Evolutionary conservation across 2,329 filamentous ascomycete genomes (phyloP).

Genomic region (Epichloe elymi): DNA sequence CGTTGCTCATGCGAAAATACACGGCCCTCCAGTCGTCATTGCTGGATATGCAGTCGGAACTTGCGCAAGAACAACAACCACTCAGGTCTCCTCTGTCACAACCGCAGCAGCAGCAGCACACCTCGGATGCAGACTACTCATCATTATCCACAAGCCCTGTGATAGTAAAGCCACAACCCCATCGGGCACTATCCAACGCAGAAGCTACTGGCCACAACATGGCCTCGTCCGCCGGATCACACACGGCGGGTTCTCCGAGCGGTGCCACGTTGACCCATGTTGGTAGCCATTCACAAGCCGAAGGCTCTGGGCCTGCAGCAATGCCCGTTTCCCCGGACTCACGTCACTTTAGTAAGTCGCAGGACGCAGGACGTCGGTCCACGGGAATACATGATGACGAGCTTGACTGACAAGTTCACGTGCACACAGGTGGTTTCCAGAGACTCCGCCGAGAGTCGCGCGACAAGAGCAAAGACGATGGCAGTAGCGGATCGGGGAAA

Average conservation of each 20-base stretch:
- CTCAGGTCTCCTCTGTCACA: neutral
- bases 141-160: constrained; percentile 26
- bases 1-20: constrained; percentile 37
- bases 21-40: constrained; percentile 36
- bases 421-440: constrained; percentile 29
- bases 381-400: constrained; percentile 1
- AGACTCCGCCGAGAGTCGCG: constrained; percentile 35
- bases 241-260: constrained; percentile 8
- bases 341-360: constrained; percentile 29
- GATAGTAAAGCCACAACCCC: constrained; percentile 22
- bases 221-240: constrained; percentile 27
- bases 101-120: neutral
- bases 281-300: neutral
- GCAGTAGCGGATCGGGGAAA: constrained; percentile 15
- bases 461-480: constrained; percentile 32
- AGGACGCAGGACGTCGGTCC: constrained; percentile 3
- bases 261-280: neutral
- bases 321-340: constrained; percentile 24
- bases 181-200: constrained; percentile 31
- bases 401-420: constrained; percentile 6
- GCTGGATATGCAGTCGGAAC: constrained; percentile 31
- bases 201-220: constrained; percentile 31
- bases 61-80: neutral
- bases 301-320: constrained; percentile 10
- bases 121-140: constrained; percentile 20